phyloP scores from a whole-genome alignment of 108 stramenopile genomes.

The Skeletonema marinoi region DNA sequence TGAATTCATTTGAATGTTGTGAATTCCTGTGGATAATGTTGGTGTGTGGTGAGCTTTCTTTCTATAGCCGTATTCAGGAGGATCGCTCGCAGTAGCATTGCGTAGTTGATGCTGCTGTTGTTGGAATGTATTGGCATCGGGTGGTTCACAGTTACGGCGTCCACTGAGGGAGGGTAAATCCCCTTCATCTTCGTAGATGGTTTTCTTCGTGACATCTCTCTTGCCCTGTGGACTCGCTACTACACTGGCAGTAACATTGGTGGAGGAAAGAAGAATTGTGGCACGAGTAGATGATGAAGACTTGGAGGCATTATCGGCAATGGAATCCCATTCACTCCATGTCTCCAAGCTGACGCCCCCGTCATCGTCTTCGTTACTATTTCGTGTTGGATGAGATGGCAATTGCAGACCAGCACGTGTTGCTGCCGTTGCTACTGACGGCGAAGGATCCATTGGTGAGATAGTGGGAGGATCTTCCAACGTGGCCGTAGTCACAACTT shows the following conservation, averaged over 20 bases:
- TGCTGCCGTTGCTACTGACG: neutral
- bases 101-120: neutral
- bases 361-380: neutral
- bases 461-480: neutral
- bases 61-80: neutral
- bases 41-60: neutral
- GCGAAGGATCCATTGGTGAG: neutral
- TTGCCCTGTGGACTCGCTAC: neutral
- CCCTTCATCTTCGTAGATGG: neutral
- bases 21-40: neutral
- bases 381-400: neutral
- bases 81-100: neutral
- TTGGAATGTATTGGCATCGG: neutral
- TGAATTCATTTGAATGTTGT: neutral
- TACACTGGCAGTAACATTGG: neutral
- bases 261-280: neutral
- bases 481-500: neutral
- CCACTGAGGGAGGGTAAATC: neutral
- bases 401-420: neutral
- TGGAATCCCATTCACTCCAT: neutral
- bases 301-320: neutral
- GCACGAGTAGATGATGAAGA: neutral
- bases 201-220: neutral
- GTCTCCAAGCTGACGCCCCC: neutral
- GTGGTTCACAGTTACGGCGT: constrained; percentile 3